Evolutionary conservation across 192 early-diverging fungal species (phyloP), one percentile per base, ranked within the genome.

Genomic region (Coemansia sp.): DNA sequence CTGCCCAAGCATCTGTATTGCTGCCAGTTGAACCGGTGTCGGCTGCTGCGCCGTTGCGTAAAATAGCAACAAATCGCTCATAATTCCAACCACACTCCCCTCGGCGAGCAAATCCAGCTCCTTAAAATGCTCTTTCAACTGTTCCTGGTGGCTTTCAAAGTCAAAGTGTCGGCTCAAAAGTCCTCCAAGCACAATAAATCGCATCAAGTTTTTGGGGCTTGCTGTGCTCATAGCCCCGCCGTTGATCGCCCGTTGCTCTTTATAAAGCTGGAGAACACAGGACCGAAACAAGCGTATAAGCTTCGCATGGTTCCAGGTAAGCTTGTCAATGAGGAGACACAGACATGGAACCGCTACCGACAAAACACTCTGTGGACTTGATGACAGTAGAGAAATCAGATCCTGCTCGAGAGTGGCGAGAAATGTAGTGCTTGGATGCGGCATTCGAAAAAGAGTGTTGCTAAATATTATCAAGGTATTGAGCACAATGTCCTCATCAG

Each of bases 91-190:
- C 39, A 76, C 66, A 19, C 62, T 64, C 23, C 67, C 74, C 23
- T 54, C 53, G 4, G 63, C 57, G 21, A 79, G 50, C 53, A 65
- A 76, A 2, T 78, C 70, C 23, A 88, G 59, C 22, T 79, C 68
- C 56, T 60, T 66, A 33, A 84, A 83, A 31, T 71, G 59, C 9
- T 68, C 70, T 33, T 22, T 66, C 4, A 84, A 70, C 30, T 76
- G 63, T 25, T 64, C 27, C 6, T 78, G 74, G 24, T 84, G 69
- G 46, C 66, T n/a, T 55, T 93, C 92, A 85, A 95, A 95, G 54
- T 91, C 86, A 86, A 92, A 94, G 61, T 93, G 71, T 27, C 89
- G 85, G 50, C 89, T 89, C 6, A 93, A 62, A 50, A 92, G 71
- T 14, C 90, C 89, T 8, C 86, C 81, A 31, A 97, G 86, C 8